Base-by-base conservation (phyloP, 345 rosid genomes). In the Nasturtium officinale region DNA sequence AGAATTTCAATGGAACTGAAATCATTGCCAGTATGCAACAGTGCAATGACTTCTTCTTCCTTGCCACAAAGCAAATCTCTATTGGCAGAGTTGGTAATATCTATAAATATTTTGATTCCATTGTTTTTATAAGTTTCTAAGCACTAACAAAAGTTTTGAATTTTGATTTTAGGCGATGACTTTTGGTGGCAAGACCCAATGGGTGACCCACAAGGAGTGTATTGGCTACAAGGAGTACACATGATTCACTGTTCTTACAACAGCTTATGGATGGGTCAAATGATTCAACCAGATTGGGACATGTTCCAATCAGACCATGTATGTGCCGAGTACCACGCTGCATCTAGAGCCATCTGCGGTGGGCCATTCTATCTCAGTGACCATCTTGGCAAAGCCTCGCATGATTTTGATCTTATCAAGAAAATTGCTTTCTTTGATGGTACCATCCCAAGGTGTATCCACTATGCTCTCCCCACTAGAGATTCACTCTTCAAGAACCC, bases 121-220 rank as follows among this genome's bases (percentile, higher is more conserved):
- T 16, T 33, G 16, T 56, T 16, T 66, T 20, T 38, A 18, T 7
- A 61, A 28, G 30, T 37, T 28, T 55, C 8, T 38, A 5, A n/a
- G 29, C 28, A 37, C 51, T 32, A 29, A 33, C 1, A 23, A 9
- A 37, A 8, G 1, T 10, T 1, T 25, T 61, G 13, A 30, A 12
- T 67, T 18, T 55, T 62, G 18, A 52, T 58, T 3, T 12, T 40
- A 93, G 97, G 97, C 60, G 97, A 93, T 78, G 97, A 93, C 69
- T 93, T 89, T 83, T 93, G 97, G 96, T 90, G 92, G 74, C 92
- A 89, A 59, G 97, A 89, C 77, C 98, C 97, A 16, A 80, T 86
- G 33, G 97, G 94, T 20, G 96, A 93, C 78, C 98, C 98, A 16
- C 85, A 79, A 71, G 98, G 97, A 57, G 89, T 84, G 16, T 93